phyloP scores from a whole-genome alignment of 2,329 filamentous ascomycete species.

The Reticulascus tulasneorum region DNA sequence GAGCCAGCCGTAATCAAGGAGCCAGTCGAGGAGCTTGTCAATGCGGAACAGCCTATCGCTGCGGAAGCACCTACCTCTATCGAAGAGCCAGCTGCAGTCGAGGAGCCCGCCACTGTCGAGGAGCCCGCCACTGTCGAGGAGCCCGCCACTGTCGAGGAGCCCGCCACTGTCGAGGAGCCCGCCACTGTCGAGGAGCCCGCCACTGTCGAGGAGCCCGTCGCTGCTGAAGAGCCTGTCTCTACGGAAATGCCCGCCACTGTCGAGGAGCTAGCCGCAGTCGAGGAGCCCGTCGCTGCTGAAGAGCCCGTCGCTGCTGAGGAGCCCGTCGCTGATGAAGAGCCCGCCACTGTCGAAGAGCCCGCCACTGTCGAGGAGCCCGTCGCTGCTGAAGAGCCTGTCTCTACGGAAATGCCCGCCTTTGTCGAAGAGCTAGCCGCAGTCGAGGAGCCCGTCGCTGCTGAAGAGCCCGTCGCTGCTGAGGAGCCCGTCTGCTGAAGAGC shows the following conservation, averaged over 20 bases:
- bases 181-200: constrained; percentile 1
- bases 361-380: not conserved
- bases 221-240: not conserved
- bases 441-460: not conserved
- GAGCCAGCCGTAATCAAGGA: not conserved
- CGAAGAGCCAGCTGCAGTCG: constrained; percentile 4
- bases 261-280: too few relatives aligned
- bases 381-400: not conserved
- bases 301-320: not conserved
- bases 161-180: constrained; percentile 3
- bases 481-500: not conserved
- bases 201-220: not conserved
- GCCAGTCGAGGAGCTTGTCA: not conserved
- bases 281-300: constrained; percentile 2
- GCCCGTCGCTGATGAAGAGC: constrained; percentile 4
- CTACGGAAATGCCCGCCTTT: too few relatives aligned
- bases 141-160: constrained; percentile 6
- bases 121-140: constrained; percentile 6
- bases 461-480: not conserved
- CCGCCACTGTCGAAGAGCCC: constrained; percentile 2
- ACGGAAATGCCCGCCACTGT: not conserved
- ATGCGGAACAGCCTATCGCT: not conserved
- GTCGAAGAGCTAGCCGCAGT: not conserved
- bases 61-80: constrained; percentile 8
- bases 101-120: constrained; percentile 3